These are phyloP conservation scores for Monosporascus sp. DNA, from an alignment of 2,329 filamentous ascomycete species.

Conservation along the genomic window DNA sequence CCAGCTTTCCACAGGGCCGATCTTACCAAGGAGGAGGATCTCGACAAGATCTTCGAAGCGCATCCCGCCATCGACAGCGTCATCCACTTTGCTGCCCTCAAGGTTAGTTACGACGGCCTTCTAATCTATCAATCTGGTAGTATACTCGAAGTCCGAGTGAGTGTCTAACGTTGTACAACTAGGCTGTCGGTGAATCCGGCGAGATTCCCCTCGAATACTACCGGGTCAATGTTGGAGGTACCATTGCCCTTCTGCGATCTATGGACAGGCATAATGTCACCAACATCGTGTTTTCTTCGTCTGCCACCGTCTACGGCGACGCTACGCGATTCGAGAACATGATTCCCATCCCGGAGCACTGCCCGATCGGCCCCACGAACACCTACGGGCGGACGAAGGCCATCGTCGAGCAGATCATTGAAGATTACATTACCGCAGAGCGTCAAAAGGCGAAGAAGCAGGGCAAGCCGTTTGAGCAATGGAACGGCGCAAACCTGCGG, in stretches of 20 bases:
- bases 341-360: conserved; percentile 97
- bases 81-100: conserved; percentile 96
- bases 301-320: conserved; percentile 96
- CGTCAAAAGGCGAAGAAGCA: conserved; percentile 76
- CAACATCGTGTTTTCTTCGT: conserved; percentile 98
- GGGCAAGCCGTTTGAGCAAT: conserved; percentile 71
- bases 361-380: conserved; percentile 94
- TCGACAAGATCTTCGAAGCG: conserved; percentile 82
- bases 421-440: conserved; percentile 82
- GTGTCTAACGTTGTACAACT: conserved; percentile 14
- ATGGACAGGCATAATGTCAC: conserved; percentile 88
- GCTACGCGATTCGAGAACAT: conserved; percentile 93
- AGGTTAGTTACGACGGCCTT: conserved; percentile 49
- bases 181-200: conserved; percentile 93
- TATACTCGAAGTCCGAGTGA: background rate
- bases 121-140: too few relatives aligned
- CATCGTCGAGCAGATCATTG: conserved; percentile 86
- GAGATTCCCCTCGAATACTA: conserved; percentile 98
- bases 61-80: conserved; percentile 95
- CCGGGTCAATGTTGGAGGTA: conserved; percentile 91
- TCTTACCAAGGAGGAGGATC: conserved; percentile 75
- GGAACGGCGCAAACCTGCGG: conserved; percentile 87
- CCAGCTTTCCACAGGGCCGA: conserved; percentile 82
- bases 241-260: conserved; percentile 75
- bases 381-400: conserved; percentile 97